phyloP scores from a whole-genome alignment of 106 monocot genomes.

The Xerophyta viscosa region DNA sequence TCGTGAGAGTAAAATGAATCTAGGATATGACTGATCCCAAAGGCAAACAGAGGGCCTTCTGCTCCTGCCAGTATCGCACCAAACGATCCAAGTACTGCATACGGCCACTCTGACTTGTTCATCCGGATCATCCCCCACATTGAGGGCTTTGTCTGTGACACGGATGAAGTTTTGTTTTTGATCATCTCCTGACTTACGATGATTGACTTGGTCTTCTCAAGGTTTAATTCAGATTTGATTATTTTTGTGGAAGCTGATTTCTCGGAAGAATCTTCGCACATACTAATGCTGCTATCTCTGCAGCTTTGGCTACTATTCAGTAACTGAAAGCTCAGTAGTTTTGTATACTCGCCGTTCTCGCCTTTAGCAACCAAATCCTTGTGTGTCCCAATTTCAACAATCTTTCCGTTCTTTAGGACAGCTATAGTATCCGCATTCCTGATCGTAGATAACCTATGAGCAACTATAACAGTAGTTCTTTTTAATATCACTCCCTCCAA shows the following conservation, averaged over 20 bases:
- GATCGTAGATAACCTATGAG: conserved; percentile 35
- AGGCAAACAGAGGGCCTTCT: conserved; percentile 27
- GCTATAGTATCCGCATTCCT: conserved; percentile 21
- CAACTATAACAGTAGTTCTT: conserved; percentile 30
- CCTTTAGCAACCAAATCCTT: conserved; percentile 19
- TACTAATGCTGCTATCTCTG: neutral
- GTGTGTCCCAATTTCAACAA: conserved; percentile 33
- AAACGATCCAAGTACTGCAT: conserved; percentile 16
- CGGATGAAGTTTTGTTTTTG: neutral
- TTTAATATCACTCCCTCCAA: conserved; percentile 18
- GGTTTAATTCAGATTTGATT: conserved; percentile 4
- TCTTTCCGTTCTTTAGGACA: conserved; percentile 26
- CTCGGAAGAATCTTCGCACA: conserved; percentile 1
- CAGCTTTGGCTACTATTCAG: conserved; percentile 1
- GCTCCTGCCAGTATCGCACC: conserved; percentile 29
- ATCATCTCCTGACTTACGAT: neutral
- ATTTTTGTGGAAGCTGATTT: neutral
- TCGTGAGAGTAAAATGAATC: conserved; percentile 21
- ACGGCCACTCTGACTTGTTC: conserved; percentile 34
- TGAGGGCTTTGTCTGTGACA: conserved; percentile 1
- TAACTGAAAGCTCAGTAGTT: conserved; percentile 11
- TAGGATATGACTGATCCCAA: conserved; percentile 28
- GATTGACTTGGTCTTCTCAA: conserved; percentile 1
- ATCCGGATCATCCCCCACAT: conserved; percentile 16
- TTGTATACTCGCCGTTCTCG: conserved; percentile 19